Evolutionary conservation across 176 grass and related monocot genomes (phyloP), one percentile per base, ranked within the genome.

Genomic region (Oryza meyeriana): DNA sequence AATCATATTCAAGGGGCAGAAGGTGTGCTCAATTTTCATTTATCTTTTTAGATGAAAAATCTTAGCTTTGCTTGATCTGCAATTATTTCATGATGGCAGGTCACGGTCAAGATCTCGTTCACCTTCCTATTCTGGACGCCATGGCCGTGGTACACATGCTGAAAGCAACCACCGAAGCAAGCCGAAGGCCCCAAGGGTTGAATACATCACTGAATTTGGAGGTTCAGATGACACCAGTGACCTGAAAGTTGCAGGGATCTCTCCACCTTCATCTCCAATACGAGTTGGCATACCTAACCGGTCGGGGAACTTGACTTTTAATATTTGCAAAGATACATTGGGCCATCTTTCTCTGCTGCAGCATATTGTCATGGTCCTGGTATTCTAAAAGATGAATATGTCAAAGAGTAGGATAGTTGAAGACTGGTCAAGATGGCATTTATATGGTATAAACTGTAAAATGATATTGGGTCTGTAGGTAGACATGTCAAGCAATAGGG

Each of bases 141-240:
- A 95, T 45, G 80, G 77, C 64, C 88, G 39, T 85, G 82, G 74
- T 62, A 75, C 50, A 47, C 77, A 87, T 87, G 57, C 72, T 76
- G 95, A 94, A 82, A 99, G 87, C 87, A 92, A 82, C 64, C 74
- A 94, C 82, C 78, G 80, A 45, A 95, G 85, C 91, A 99, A 95
- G 82, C 62, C 85, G 27, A 99, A 86, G 77, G 58, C 89, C 79
- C 89, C 84, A 12, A 99, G 91, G 75, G 90, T 99, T 77, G 96
- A 99, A 74, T 99, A 95, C 85, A 95, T 95, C 65, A 99, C 93
- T 83, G 96, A 99, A 82, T 99, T 99, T 90, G 96, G 93, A 83
- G 96, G 90, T 87, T 85, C 87, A 78, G 81, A 83, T 83, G 74
- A 76, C 69, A 81, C 75, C 78, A 75, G 74, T 90, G 85, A 81